A percentile compares a stretch with the other conserved stretches of the same genome.
These are phyloP conservation scores for Cercospora citrullina DNA, from an alignment of 2,329 filamentous ascomycete genomes.

Conservation along the genomic window DNA sequence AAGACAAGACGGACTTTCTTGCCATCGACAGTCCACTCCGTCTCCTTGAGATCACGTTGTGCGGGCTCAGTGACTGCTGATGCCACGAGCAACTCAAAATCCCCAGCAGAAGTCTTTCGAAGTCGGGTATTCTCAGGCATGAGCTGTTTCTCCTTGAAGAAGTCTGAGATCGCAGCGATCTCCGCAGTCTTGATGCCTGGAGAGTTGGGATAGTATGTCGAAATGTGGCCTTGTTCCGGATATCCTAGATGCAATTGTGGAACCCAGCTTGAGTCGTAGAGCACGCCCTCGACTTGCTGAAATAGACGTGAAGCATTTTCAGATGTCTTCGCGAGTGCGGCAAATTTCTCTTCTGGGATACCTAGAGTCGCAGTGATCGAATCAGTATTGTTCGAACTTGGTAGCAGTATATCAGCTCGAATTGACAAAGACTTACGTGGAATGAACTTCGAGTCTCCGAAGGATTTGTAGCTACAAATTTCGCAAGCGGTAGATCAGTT, in stretches of 20 bases:
- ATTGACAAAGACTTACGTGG: slow-evolving; percentile 37
- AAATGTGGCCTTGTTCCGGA: slow-evolving; percentile 51
- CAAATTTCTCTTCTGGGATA: slow-evolving; percentile 45
- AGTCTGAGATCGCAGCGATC: slow-evolving; percentile 49
- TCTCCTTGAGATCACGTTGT: slow-evolving; percentile 46
- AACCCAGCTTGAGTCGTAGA: slow-evolving; percentile 47
- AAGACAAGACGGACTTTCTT: slow-evolving; percentile 50
- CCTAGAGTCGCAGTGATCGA: not conserved
- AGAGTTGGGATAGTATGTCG: slow-evolving; percentile 53
- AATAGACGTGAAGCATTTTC: slow-evolving; percentile 44
- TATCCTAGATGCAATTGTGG: slow-evolving; percentile 52
- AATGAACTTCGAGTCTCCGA: slow-evolving; percentile 51
- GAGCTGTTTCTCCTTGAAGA: slow-evolving; percentile 49
- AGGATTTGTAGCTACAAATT: slow-evolving; percentile 18
- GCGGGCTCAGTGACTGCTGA: slow-evolving; percentile 46
- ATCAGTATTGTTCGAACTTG: not conserved
- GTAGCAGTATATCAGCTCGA: not conserved
- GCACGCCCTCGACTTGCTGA: slow-evolving; percentile 46
- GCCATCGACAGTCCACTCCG: slow-evolving; percentile 49
- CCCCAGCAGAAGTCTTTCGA: slow-evolving; percentile 45
- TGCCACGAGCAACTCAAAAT: slow-evolving; percentile 52
- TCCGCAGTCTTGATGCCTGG: slow-evolving; percentile 51
- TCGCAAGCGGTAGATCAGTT: not conserved
- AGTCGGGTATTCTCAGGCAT: slow-evolving; percentile 54
- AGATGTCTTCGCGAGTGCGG: slow-evolving; percentile 47